Percentiles rank a stretch among this genome's conserved stretches.
phyloP scores from a whole-genome alignment of 352 stramenopile genomes.

The Phytophthora lateralis region DNA sequence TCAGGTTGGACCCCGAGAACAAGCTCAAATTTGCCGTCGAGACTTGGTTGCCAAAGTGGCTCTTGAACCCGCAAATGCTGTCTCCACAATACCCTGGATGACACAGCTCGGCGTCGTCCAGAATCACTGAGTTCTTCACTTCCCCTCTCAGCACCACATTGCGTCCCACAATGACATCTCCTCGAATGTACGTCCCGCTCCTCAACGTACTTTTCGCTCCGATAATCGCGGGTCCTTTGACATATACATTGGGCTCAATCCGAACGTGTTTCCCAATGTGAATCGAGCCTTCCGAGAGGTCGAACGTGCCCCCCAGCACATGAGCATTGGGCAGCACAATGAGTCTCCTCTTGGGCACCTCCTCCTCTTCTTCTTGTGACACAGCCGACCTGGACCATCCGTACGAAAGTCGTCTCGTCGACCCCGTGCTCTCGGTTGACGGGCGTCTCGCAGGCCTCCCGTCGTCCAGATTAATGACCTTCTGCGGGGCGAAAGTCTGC shows the following conservation, averaged over 20 bases:
- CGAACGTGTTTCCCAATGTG: constrained; percentile 62
- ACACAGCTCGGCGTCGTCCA: constrained; percentile 76
- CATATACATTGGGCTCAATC: constrained; percentile 71
- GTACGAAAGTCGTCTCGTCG: constrained; percentile 25
- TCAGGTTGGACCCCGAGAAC: constrained; percentile 43
- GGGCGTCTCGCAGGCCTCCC: constrained; percentile 13
- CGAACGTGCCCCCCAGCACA: constrained; percentile 68
- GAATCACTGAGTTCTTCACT: constrained; percentile 73
- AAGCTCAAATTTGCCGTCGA: constrained; percentile 80
- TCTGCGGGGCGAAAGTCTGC: constrained; percentile 55
- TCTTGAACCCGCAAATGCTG: constrained; percentile 75
- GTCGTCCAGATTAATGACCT: constrained; percentile 61
- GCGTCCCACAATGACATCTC: constrained; percentile 64
- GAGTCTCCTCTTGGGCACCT: constrained; percentile 45
- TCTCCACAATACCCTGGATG: constrained; percentile 80
- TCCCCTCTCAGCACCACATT: constrained; percentile 72
- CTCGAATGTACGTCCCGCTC: constrained; percentile 70
- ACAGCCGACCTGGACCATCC: constrained; percentile 42
- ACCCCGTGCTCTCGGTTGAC: constrained; percentile 25
- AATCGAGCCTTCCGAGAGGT: constrained; percentile 74
- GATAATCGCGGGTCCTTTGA: constrained; percentile 82
- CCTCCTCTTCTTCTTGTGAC: constrained; percentile 31
- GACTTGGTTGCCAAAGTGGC: constrained; percentile 85
- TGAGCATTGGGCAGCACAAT: constrained; percentile 50
- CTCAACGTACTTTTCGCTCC: constrained; percentile 63